These are phyloP conservation scores for Lachancea thermotolerans DNA, from an alignment of 805 yeast genomes.

Conservation along the genomic window DNA sequence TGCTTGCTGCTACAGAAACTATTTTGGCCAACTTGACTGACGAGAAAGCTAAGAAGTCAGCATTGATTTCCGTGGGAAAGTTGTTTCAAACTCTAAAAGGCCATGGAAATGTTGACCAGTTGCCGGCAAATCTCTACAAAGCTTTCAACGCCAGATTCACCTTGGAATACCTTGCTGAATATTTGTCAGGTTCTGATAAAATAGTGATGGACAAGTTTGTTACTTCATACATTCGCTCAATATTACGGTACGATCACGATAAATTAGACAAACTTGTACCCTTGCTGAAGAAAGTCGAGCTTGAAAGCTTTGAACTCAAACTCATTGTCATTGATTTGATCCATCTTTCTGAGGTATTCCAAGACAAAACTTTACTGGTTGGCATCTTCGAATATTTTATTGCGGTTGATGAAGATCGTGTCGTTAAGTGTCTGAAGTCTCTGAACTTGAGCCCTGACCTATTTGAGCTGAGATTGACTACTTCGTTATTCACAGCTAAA, in stretches of 20 bases:
- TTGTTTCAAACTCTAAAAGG: constrained; percentile 43
- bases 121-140: constrained; percentile 35
- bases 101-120: constrained; percentile 35
- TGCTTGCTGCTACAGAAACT: constrained; percentile 56
- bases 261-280: constrained; percentile 33
- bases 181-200: constrained; percentile 22
- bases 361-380: constrained; percentile 35
- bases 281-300: constrained; percentile 28
- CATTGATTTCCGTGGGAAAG: constrained; percentile 42
- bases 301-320: constrained; percentile 35
- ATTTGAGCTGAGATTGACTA: constrained; percentile 61
- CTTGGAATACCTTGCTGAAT: constrained; percentile 14
- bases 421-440: constrained; percentile 35
- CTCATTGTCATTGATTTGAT: constrained; percentile 35
- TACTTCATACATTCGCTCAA: constrained; percentile 38
- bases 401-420: constrained; percentile 32
- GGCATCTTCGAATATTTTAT: constrained; percentile 37
- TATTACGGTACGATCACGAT: constrained; percentile 38
- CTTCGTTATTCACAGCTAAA: constrained; percentile 40
- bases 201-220: constrained; percentile 37
- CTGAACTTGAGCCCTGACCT: constrained; percentile 35
- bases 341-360: constrained; percentile 32
- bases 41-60: constrained; percentile 36
- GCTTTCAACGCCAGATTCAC: constrained; percentile 24
- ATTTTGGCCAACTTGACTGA: constrained; percentile 42